Evolutionary conservation across 2,329 filamentous ascomycete species (phyloP).

Genomic region (Neofusicoccum laricinum): DNA sequence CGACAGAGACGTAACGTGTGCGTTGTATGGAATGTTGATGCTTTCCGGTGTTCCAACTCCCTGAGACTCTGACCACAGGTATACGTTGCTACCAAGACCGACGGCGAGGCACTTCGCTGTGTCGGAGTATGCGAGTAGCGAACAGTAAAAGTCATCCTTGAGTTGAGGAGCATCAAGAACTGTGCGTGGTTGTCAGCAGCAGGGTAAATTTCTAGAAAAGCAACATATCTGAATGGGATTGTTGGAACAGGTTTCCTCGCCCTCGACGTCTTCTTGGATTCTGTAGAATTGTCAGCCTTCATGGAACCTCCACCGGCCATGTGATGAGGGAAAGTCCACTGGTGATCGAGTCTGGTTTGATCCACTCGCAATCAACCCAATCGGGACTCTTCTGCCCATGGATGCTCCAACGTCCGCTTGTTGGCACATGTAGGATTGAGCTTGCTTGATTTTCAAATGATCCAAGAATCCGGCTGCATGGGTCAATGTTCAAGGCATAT

Average conservation of each 20-base stretch:
- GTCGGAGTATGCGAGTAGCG: conserved; percentile 78
- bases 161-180: conserved; percentile 85
- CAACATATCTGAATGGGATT: conserved; percentile 71
- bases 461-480: conserved; percentile 61
- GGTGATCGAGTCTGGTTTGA: conserved; percentile 26
- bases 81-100: conserved; percentile 74
- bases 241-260: conserved; percentile 55
- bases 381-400: conserved; percentile 18
- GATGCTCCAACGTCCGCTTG: neutral
- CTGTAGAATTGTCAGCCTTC: conserved; percentile 20
- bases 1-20: conserved; percentile 75
- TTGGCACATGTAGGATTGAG: neutral
- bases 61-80: conserved; percentile 79
- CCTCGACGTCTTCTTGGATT: conserved; percentile 27
- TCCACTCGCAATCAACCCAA: conserved; percentile 45
- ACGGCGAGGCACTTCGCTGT: conserved; percentile 76
- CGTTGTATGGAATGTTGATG: conserved; percentile 49
- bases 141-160: conserved; percentile 96
- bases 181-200: conserved; percentile 45
- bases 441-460: neutral
- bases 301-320: neutral
- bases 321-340: conserved; percentile 23
- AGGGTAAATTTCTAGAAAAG: neutral
- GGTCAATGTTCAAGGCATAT: conserved; percentile 76
- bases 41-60: conserved; percentile 62